Conservation (phyloP, 306 rosid species). For the Malus fusca region DNA sequence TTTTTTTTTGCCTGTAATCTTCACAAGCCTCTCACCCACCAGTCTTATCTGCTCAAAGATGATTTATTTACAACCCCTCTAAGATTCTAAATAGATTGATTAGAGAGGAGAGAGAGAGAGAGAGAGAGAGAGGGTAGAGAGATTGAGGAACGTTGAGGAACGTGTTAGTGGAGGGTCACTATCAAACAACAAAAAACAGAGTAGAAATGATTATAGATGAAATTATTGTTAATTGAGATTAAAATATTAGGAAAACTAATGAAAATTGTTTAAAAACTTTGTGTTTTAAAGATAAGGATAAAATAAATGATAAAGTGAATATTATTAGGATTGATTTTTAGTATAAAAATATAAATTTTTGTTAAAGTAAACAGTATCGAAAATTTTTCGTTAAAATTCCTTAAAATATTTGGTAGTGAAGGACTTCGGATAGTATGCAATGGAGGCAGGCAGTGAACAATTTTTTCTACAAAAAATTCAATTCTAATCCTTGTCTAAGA, state of each 20-base stretch:
- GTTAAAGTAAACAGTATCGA: rapidly evolving
- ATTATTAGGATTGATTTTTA: rapidly evolving
- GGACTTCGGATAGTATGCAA: not conserved
- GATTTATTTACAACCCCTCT: constrained; percentile 33
- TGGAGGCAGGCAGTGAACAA: no score
- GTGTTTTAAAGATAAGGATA: rapidly evolving
- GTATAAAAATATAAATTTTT: no score
- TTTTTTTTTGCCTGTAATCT: constrained; percentile 35
- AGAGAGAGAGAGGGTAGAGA: not conserved
- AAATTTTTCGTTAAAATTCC: rapidly evolving
- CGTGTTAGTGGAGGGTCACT: constrained; percentile 35
- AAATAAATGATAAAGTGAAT: no score
- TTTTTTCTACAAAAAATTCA: no score
- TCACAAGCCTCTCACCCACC: constrained; percentile 27
- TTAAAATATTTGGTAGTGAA: not conserved
- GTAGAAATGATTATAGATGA: not conserved
- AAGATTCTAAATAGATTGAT: constrained; percentile 38
- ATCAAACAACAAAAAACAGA: constrained; percentile 19
- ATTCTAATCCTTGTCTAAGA: no score
- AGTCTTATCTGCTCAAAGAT: constrained; percentile 51
- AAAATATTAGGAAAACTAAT: not conserved
- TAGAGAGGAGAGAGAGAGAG: not conserved
- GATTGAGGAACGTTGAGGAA: constrained; percentile 10
- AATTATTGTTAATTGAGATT: not conserved
- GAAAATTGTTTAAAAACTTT: no score